Conservation (phyloP, 768 basidiomycete species). For the Dictyophora rubrovolvata region DNA sequence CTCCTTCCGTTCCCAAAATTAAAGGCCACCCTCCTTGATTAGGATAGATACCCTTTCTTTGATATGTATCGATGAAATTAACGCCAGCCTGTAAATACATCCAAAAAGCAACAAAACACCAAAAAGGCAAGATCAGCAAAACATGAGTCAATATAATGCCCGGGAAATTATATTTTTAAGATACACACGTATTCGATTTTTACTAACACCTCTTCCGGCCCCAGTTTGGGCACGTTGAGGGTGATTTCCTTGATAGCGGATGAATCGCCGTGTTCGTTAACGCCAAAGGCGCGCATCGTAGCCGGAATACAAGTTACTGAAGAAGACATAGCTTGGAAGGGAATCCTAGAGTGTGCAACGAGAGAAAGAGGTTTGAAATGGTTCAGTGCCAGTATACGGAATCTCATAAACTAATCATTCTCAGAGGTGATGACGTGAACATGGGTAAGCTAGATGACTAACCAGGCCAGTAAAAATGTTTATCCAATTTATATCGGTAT, state of each 20-base stretch:
- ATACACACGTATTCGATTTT: slow-evolving; percentile 24
- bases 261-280: slow-evolving; percentile 61
- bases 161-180: background rate
- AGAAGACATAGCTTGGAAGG: background rate
- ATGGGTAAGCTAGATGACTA: too few relatives aligned
- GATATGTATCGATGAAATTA: slow-evolving; percentile 83
- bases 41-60: slow-evolving; percentile 56
- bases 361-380: background rate
- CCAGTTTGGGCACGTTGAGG: slow-evolving; percentile 57
- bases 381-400: too few relatives aligned
- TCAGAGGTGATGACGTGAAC: too few relatives aligned
- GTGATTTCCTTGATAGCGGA: slow-evolving; percentile 65
- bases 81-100: slow-evolving; percentile 61
- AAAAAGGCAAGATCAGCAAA: background rate
- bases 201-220: slow-evolving; percentile 48
- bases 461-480: too few relatives aligned
- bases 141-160: background rate
- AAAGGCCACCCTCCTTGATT: slow-evolving; percentile 42
- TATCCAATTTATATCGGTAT: too few relatives aligned
- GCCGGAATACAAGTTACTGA: slow-evolving; percentile 30
- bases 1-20: slow-evolving; percentile 66
- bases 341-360: background rate
- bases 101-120: slow-evolving; percentile 20
- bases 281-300: slow-evolving; percentile 61
- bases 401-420: too few relatives aligned